These are phyloP conservation scores for Aegle marmelos DNA, from an alignment of 345 rosid genomes.

Conservation along the genomic window DNA sequence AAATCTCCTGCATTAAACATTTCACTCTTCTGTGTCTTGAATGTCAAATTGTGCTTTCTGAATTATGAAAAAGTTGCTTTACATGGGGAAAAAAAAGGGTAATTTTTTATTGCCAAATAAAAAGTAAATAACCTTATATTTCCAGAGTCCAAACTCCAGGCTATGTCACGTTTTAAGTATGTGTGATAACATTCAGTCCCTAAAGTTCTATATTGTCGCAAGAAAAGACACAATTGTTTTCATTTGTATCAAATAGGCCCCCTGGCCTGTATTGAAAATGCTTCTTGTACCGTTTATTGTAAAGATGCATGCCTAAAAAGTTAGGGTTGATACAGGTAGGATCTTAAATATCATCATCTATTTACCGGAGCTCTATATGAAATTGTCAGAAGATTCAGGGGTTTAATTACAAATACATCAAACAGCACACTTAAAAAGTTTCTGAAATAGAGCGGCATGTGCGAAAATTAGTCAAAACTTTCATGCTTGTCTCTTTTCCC, in stretches of 20 bases:
- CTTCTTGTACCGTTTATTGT: too few relatives aligned
- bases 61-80: not conserved
- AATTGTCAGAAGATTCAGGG: not conserved
- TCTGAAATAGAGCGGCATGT: not conserved
- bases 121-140: not conserved
- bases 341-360: too few relatives aligned
- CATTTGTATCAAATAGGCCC: too few relatives aligned
- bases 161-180: too few relatives aligned
- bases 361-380: not conserved
- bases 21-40: not conserved
- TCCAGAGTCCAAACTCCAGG: too few relatives aligned
- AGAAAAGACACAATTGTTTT: rapidly evolving
- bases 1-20: too few relatives aligned
- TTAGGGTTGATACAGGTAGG: too few relatives aligned
- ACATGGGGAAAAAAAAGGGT: not conserved
- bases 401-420: not conserved
- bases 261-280: too few relatives aligned
- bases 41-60: not conserved
- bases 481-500: not conserved
- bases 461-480: not conserved
- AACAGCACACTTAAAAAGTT: not conserved
- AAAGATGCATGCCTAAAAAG: too few relatives aligned
- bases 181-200: too few relatives aligned
- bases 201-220: too few relatives aligned
- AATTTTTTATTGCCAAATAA: not conserved